Percentiles rank a stretch among this genome's conserved stretches.
These are phyloP conservation scores for Coemansia sp. DNA, from an alignment of 192 early-diverging fungal genomes.

Conservation along the genomic window DNA sequence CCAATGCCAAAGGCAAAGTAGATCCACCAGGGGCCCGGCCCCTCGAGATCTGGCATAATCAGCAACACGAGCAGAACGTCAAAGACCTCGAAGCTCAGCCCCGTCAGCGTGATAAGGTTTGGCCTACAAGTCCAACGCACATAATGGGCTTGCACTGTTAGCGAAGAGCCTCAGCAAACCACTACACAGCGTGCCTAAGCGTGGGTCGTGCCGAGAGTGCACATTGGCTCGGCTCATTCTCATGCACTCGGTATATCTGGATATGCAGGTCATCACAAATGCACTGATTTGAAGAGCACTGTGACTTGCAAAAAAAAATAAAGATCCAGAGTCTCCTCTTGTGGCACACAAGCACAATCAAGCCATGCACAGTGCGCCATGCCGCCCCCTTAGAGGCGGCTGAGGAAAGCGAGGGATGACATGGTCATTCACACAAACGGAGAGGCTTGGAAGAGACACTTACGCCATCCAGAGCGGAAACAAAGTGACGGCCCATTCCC, in stretches of 20 bases:
- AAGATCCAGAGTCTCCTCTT: background rate
- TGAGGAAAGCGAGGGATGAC: background rate
- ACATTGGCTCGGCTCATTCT: background rate
- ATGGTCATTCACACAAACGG: background rate
- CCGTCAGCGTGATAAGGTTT: constrained; percentile 80
- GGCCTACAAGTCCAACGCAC: constrained; percentile 49
- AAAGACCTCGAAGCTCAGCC: constrained; percentile 71
- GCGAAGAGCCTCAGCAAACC: background rate
- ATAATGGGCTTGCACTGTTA: background rate
- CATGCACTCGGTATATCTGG: background rate
- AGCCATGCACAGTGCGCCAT: constrained; percentile 3
- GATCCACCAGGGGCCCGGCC: constrained; percentile 72
- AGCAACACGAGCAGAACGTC: constrained; percentile 71
- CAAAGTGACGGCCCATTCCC: constrained; percentile 83
- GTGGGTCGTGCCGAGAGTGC: background rate
- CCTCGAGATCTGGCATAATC: constrained; percentile 66
- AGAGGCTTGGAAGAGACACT: constrained; percentile 43
- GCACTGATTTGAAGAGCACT: background rate
- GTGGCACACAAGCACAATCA: background rate
- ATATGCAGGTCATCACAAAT: background rate
- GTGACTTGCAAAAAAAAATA: background rate
- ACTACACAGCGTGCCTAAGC: background rate
- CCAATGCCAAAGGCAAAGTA: constrained; percentile 71
- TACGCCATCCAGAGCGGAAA: constrained; percentile 95
- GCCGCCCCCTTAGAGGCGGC: background rate